phyloP scores from a whole-genome alignment of 192 early-diverging fungal genomes.

The Backusella parvicylindrica region DNA sequence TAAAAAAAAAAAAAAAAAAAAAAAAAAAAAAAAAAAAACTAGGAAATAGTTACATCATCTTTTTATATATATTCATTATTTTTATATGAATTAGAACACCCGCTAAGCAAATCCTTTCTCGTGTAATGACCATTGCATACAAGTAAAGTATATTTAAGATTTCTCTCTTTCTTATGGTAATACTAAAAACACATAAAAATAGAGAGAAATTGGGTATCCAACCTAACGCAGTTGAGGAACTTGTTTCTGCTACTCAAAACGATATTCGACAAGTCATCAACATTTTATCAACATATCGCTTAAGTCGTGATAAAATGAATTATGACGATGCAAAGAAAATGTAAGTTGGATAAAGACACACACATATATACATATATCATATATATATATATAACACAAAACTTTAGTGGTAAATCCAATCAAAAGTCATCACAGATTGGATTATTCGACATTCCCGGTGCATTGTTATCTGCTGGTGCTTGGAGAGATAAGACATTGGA shows the following conservation, averaged over 20 bases:
- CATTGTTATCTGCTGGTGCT: constrained; percentile 50
- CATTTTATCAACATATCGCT: constrained; percentile 86
- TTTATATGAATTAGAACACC: constrained; percentile 2
- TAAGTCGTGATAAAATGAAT: constrained; percentile 60
- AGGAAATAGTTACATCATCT: no score
- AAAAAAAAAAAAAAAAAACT: background rate
- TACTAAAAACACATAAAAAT: no score
- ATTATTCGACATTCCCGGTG: constrained; percentile 75
- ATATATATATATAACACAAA: no score
- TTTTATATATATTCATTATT: no score
- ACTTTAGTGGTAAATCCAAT: constrained; percentile 29
- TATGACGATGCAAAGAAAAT: constrained; percentile 80
- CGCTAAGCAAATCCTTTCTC: constrained; percentile 59
- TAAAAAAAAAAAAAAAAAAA: background rate
- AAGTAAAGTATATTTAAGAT: no score
- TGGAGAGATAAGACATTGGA: constrained; percentile 46
- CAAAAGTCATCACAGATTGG: constrained; percentile 38
- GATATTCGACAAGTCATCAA: constrained; percentile 98
- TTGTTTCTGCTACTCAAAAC: constrained; percentile 74
- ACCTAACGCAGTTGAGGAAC: constrained; percentile 74
- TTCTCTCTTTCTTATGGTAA: no score
- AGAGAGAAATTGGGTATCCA: constrained; percentile 76
- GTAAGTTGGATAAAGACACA: constrained; percentile 39
- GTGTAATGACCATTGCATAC: constrained; percentile 73
- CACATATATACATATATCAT: background rate